Base-by-base conservation (phyloP, 176 grass and related monocot species). In the Triticum turgidum region DNA sequence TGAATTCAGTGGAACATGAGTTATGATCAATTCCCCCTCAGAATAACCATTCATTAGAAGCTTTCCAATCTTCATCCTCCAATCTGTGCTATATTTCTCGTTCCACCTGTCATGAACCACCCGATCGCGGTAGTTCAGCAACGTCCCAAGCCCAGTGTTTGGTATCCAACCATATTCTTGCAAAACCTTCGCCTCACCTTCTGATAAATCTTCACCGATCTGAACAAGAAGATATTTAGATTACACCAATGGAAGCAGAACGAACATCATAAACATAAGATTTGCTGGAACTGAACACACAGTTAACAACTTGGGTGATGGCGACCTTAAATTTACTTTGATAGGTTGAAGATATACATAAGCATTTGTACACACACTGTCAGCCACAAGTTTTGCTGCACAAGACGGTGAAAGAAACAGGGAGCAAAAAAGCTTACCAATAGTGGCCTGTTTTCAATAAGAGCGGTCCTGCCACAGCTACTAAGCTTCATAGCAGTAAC, bases 401-500 rank as follows among this genome's bases (percentile, higher is more conserved):
- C 22, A 64, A 54, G 6, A 80, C 11, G 33, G 58, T 3, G 3
- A 6, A 74, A 71, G n/a, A 51, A 62, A 63, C 72, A 56, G 21
- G 15, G 56, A 73, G 72, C 7, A 81, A 69, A 17, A 79, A 30
- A 52, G 24, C 87, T 86, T 94, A 95, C 96, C 84, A 94, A 25
- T 29, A 98, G 86, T 39, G 88, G 88, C 80, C 80, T 95, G 69
- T 98, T 92, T 86, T 95, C 96, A 41, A 98, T 93, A 68, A 98
- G 90, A 80, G 89, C 89, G 62, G 88, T 89, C 76, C 93, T 90
- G 66, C 93, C 91, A 88, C 96, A 91, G 52, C 86, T 93, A 83
- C 84, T 88, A 73, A 98, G 80, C 84, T 95, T 98, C 96, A 98
- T 98, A 63, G 96, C 88, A 65, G 71, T 91, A 77, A 95, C 90